These are phyloP conservation scores for Hypocreales sp. DNA, from an alignment of 2,329 filamentous ascomycete species.

Conservation along the genomic window DNA sequence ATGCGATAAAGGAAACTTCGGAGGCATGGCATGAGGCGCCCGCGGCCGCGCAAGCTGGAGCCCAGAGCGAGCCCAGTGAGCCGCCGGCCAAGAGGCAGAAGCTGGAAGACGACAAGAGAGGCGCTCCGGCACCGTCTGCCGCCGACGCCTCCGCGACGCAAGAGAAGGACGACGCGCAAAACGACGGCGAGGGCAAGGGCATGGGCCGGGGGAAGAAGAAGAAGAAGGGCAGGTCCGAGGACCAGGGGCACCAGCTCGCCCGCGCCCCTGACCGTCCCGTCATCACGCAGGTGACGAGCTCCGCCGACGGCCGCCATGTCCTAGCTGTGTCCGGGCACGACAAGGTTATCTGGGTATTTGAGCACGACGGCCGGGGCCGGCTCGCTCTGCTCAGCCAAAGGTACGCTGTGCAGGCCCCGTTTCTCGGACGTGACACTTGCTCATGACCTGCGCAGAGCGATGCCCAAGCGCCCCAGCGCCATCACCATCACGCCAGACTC, in stretches of 20 bases:
- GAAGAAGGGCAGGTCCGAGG: conserved; percentile 15
- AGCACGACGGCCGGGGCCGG: conserved; percentile 42
- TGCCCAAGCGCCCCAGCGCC: conserved; percentile 81
- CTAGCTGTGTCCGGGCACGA: conserved; percentile 79
- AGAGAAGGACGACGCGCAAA: conserved; percentile 4
- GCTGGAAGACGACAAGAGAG: conserved; percentile 10
- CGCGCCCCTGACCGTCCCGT: conserved; percentile 38
- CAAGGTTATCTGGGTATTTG: conserved; percentile 76
- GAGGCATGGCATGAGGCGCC: conserved; percentile 4
- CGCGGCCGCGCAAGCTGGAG: conserved; percentile 3
- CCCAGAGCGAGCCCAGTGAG: conserved; percentile 8
- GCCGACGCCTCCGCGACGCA: conserved; percentile 1
- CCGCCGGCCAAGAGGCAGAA: conserved; percentile 21
- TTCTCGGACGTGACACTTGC: no score
- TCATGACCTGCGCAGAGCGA: conserved; percentile 37
- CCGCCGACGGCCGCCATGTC: conserved; percentile 49
- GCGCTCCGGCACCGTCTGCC: not conserved
- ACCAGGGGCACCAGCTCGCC: conserved; percentile 11
- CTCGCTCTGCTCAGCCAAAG: conserved; percentile 58
- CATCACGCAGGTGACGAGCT: conserved; percentile 52
- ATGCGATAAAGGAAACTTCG: conserved; percentile 10
- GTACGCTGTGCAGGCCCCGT: no score
- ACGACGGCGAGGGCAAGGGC: conserved; percentile 9
- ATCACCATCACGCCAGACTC: conserved; percentile 54
- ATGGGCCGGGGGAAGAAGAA: conserved; percentile 1